Base-by-base conservation (phyloP, 306 rosid species). In the Parietaria judaica region DNA sequence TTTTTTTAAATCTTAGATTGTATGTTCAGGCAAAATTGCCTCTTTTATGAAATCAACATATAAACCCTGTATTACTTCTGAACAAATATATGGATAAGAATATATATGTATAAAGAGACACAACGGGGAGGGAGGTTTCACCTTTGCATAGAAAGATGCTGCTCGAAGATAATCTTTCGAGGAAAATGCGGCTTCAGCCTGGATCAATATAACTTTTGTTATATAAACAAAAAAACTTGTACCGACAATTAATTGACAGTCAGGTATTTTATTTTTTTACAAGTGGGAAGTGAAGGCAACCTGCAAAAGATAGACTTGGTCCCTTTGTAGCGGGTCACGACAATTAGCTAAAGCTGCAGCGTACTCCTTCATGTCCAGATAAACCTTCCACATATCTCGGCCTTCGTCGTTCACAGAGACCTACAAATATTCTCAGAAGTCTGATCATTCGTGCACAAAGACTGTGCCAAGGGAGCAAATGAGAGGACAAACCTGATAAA, bases 321-420 rank as follows among this genome's bases (percentile, higher is more conserved):
- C 98, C 76, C 96, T 82, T 71, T 86, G 95, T 68, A 86, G 82
- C 66, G 96, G 81, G 61, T 92, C 95, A 9, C 90, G 96, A 46
- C 96, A 92, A 80, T 88, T 86, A 63, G 88, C 89, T 64, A 92
- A 79, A 71, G 98, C 83, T 66, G 92, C 96, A 56, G 96, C 86
- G 68, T 86, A 88, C 66, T 88, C 98, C 55, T 82, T 82, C 98
- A 92, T 84, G 85, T 92, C 92, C 73, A 92, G 79, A 78, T 88
- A 86, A 66, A 92, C 96, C 81, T 92, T 88, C 96, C 98, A 92
- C 98, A 92, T 92, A 75, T 82, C 98, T 68, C 72, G 80, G 64
- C 98, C 95, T 79, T 92, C 96, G 71, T 92, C 98, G 67, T 86
- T 88, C 72, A 92, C 78, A 66, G 96, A 88, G 67, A 92, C 96